These are phyloP conservation scores for Mycena sp. DNA, from an alignment of 1,284 basidiomycete genomes.

Conservation along the genomic window DNA sequence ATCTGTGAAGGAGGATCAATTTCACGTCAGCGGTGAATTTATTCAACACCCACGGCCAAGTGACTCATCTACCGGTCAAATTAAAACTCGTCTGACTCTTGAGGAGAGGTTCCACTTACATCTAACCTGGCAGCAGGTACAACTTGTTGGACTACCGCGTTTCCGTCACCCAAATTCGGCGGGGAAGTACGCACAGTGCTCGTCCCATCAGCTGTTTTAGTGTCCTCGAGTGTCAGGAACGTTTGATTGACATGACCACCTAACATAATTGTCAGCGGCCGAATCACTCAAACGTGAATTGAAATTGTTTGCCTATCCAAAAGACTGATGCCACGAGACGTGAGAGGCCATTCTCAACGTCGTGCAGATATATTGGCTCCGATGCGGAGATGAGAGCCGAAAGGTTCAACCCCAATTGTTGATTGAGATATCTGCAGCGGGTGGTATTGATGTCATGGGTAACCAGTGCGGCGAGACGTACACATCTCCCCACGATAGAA, in stretches of 20 bases:
- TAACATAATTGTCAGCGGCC: no score
- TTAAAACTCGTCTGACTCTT: not conserved
- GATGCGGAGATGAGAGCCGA: not conserved
- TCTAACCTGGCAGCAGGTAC: not conserved
- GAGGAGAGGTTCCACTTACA: not conserved
- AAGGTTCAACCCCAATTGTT: not conserved
- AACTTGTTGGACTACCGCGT: not conserved
- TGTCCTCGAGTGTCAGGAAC: no score
- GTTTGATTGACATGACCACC: no score
- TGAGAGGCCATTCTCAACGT: not conserved
- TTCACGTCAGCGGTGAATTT: not conserved
- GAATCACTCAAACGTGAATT: no score
- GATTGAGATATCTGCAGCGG: no score
- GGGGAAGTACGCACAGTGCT: no score
- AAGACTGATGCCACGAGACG: not conserved
- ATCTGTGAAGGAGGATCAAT: not conserved
- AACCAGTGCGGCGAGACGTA: no score
- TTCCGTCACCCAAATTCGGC: no score
- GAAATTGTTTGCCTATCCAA: not conserved
- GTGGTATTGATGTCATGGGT: no score
- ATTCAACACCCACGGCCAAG: not conserved
- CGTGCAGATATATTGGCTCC: not conserved
- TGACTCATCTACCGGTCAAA: not conserved
- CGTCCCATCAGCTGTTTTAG: no score
- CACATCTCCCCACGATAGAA: no score